phyloP scores from a whole-genome alignment of 352 stramenopile genomes.

The Globisporangium paroecandrum region DNA sequence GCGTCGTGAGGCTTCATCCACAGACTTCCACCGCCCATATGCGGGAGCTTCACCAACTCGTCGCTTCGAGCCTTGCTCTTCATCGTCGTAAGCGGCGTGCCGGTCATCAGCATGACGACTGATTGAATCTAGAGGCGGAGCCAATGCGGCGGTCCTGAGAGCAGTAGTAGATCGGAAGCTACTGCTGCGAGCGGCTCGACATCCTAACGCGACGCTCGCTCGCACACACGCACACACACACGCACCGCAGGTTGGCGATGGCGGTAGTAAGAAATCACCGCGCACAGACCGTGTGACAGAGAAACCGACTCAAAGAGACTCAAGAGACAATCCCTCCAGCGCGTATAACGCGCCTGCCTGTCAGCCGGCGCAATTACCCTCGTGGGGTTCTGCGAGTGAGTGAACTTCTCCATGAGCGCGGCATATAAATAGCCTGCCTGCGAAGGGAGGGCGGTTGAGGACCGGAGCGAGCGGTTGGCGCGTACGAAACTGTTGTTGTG shows the following conservation, averaged over 20 bases:
- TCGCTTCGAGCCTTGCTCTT: background rate
- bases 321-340: background rate
- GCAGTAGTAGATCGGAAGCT: background rate
- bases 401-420: background rate
- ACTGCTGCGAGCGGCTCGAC: background rate
- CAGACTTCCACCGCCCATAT: background rate
- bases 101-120: conserved; percentile 8
- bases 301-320: background rate
- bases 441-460: background rate
- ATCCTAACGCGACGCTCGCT: background rate
- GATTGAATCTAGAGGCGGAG: background rate
- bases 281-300: background rate
- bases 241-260: too few species aligned
- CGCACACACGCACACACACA: too few species aligned
- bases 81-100: conserved; percentile 6
- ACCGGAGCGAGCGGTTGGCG: background rate
- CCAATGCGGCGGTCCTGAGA: background rate
- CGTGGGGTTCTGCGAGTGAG: background rate
- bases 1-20: conserved; percentile 28
- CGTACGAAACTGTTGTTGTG: background rate
- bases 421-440: background rate
- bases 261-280: too few species aligned
- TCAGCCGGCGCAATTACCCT: background rate
- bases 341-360: background rate
- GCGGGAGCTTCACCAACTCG: conserved; percentile 2